Evolutionary conservation across 768 basidiomycete genomes (phyloP).

Genomic region (Leccinum olivaceopallidum): DNA sequence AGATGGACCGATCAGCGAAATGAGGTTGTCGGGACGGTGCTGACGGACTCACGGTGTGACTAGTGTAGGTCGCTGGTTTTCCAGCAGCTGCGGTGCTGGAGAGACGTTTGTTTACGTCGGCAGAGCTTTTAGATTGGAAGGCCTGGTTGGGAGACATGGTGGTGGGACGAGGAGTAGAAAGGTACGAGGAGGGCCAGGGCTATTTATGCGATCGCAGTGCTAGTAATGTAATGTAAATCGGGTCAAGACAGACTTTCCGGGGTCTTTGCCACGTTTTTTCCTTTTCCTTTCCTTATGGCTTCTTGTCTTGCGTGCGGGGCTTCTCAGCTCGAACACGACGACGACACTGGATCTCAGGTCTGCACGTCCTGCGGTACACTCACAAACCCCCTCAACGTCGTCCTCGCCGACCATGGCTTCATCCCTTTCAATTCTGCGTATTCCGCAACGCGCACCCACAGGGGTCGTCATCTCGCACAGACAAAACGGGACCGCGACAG

Average conservation of each 20-base stretch:
- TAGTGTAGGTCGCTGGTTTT: conserved; percentile 61
- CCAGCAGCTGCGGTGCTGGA: conserved; percentile 51
- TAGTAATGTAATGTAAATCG: no score
- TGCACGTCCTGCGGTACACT: conserved; percentile 77
- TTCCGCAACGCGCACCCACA: conserved; percentile 44
- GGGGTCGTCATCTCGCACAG: neutral
- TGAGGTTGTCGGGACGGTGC: neutral
- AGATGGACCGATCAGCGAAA: conserved; percentile 11
- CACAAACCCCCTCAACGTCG: conserved; percentile 56
- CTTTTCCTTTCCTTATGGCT: conserved; percentile 2
- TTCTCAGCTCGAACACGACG: conserved; percentile 49
- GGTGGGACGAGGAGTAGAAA: conserved; percentile 26
- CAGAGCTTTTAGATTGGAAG: conserved; percentile 67
- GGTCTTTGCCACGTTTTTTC: neutral
- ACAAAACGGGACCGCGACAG: conserved; percentile 46
- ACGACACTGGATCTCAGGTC: conserved; percentile 57
- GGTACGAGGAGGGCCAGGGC: conserved; percentile 19
- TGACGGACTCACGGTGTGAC: conserved; percentile 57
- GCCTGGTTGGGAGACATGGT: conserved; percentile 54
- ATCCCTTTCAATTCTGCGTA: conserved; percentile 36
- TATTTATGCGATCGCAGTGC: conserved; percentile 32
- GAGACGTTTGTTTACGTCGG: conserved; percentile 65
- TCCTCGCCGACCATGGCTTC: conserved; percentile 53
- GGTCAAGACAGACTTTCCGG: conserved; percentile 25
- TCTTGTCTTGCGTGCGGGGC: conserved; percentile 57